Base-by-base conservation (phyloP, 345 rosid species). In the Streptanthus diversifolius region DNA sequence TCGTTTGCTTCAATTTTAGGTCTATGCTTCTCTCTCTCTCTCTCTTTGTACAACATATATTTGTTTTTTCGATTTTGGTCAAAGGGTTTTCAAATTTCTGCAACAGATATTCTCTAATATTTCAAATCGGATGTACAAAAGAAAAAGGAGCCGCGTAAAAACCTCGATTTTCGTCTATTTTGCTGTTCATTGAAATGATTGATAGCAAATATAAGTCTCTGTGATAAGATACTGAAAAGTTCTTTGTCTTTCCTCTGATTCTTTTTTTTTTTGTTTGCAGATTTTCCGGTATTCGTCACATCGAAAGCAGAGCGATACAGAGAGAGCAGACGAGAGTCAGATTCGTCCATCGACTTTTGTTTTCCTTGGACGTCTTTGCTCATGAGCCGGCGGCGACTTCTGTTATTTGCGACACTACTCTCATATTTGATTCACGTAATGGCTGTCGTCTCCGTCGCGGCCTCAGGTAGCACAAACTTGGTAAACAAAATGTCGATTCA, bases 111-210 rank as follows among this genome's bases (percentile, higher is more conserved):
- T 59, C 59, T 54, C 37, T 56, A 12, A 19, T 15, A 12, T 17
- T 35, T 71, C 67, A 41, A 63, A 73, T 72, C 57, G 32, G 39
- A 58, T 22, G 1, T 15, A 2, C 17, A 43, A 30, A 41, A 39
- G 54, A 41, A 37, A 29, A 29, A 6, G 39, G 27, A 61, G 60
- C 61, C 27, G 48, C 53, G n/a, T 48, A 51, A 25, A 25, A 14
- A 36, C 53, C 32, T 61, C 5, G 61, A 63, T 63, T 60, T 52
- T 53, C n/a, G 3, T 57, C 6, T 19, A 48, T 35, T 10, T 9
- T 0, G 65, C 77, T 65, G 77, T 73, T 55, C 51, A 54, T 68
- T 56, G 77, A 40, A 24, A 76, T 67, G 82, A 79, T 79, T 72
- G 80, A 74, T 25, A 1, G 36, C 56, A 56, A 8, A 15, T 25